Evolutionary conservation across 805 yeast species (phyloP).

Genomic region (Diddensiella santjacobensis): DNA sequence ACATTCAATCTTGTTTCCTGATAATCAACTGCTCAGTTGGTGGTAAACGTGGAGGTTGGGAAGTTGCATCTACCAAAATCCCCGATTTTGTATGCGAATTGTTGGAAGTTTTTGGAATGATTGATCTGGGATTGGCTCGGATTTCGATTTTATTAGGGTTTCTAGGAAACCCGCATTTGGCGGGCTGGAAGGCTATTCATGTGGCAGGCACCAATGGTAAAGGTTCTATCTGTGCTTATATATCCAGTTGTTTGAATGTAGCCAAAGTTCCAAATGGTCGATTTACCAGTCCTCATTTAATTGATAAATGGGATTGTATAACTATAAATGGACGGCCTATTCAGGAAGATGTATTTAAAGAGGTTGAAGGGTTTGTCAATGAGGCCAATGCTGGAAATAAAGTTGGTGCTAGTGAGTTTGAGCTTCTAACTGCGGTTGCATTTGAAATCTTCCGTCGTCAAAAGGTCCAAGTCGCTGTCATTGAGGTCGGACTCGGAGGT

Average conservation of each 20-base stretch:
- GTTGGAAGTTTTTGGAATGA: too few species aligned
- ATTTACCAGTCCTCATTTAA: conserved; percentile 85
- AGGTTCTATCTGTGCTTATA: conserved; percentile 85
- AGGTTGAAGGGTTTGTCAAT: conserved; percentile 42
- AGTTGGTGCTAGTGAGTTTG: conserved; percentile 83
- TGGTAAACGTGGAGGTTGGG: too few species aligned
- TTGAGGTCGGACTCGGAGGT: conserved; percentile 97
- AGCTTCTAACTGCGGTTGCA: conserved; percentile 79
- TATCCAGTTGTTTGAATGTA: conserved; percentile 57
- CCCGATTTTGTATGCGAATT: too few species aligned
- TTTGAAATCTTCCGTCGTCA: conserved; percentile 62
- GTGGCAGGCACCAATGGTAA: conserved; percentile 97
- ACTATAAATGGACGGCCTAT: conserved; percentile 60
- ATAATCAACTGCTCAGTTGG: too few species aligned
- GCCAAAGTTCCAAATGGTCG: conserved; percentile 58
- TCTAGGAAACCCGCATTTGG: conserved; percentile 67
- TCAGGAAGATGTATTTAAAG: conserved; percentile 41
- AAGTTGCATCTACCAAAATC: too few species aligned
- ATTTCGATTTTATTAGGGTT: conserved; percentile 42
- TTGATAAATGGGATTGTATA: conserved; percentile 71
- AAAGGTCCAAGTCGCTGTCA: conserved; percentile 66
- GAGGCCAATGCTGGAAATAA: conserved; percentile 37
- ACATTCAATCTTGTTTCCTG: too few species aligned
- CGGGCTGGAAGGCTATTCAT: conserved; percentile 65
- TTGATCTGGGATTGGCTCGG: conserved; percentile 58